Conservation (phyloP, 1,284 basidiomycete species). For the Cutaneotrichosporon cavernicola region DNA sequence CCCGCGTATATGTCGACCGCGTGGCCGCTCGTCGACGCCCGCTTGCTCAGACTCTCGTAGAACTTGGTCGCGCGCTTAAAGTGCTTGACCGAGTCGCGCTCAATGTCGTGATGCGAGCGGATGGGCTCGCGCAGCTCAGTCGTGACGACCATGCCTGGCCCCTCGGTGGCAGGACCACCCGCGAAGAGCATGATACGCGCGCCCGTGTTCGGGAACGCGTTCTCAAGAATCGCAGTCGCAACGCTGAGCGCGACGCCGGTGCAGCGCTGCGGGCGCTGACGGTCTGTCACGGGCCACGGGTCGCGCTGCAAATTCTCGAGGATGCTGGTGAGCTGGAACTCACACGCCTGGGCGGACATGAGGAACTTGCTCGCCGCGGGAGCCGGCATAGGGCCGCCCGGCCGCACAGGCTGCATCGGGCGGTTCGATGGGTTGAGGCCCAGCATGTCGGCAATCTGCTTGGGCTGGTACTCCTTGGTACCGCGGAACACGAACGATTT, state of each 20-base stretch:
- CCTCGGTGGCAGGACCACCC: slow-evolving; percentile 95
- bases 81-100: slow-evolving; percentile 94
- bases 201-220: slow-evolving; percentile 74
- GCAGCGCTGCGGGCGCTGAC: slow-evolving; percentile 92
- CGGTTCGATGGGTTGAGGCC: slow-evolving; percentile 65
- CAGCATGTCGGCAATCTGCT: slow-evolving; percentile 99
- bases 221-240: slow-evolving; percentile 91
- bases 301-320: slow-evolving; percentile 86
- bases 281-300: slow-evolving; percentile 96
- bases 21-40: slow-evolving; percentile 92
- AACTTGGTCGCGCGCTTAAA: slow-evolving; percentile 97
- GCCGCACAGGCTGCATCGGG: slow-evolving; percentile 57
- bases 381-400: slow-evolving; percentile 73
- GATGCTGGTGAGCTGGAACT: slow-evolving; percentile 94
- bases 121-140: slow-evolving; percentile 97
- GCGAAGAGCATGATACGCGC: slow-evolving; percentile 95
- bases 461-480: slow-evolving; percentile 95
- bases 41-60: slow-evolving; percentile 92
- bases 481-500: slow-evolving; percentile 99
- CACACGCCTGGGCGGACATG: slow-evolving; percentile 87
- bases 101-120: slow-evolving; percentile 98
- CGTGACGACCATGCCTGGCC: slow-evolving; percentile 93
- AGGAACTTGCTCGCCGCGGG: slow-evolving; percentile 90
- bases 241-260: slow-evolving; percentile 93
- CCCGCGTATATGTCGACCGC: slow-evolving; percentile 94